phyloP scores from a whole-genome alignment of 257 asterid species.

The Petrea volubilis region DNA sequence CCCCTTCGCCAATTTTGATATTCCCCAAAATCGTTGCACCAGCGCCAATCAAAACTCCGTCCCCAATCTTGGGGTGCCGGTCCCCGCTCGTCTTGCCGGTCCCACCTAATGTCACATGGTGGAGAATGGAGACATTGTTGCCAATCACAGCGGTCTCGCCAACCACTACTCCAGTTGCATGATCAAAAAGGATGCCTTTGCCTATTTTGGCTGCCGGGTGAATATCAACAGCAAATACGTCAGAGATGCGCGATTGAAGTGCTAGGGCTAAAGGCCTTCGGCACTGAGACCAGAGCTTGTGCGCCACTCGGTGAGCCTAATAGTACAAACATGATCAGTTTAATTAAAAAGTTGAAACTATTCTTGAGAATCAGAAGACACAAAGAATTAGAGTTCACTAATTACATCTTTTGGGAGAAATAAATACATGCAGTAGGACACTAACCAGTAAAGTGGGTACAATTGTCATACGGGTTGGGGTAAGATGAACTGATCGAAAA shows the following conservation, averaged over 20 bases:
- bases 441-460: no score
- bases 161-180: conserved; percentile 76
- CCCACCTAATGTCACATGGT: conserved; percentile 77
- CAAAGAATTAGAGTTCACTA: no score
- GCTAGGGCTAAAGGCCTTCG: conserved; percentile 65
- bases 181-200: conserved; percentile 69
- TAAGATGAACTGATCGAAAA: no score
- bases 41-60: conserved; percentile 74
- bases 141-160: conserved; percentile 84
- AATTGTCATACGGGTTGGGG: no score
- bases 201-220: conserved; percentile 75
- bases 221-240: conserved; percentile 71
- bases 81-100: conserved; percentile 61
- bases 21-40: conserved; percentile 70
- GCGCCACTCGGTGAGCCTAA: conserved; percentile 73
- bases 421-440: no score
- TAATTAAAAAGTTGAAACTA: neutral
- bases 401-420: no score
- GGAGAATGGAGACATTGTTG: conserved; percentile 72
- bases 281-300: conserved; percentile 67
- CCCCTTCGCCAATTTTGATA: conserved; percentile 73
- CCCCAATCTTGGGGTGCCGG: conserved; percentile 76
- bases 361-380: neutral
- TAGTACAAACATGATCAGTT: neutral
- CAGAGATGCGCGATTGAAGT: conserved; percentile 69